phyloP scores from a whole-genome alignment of 306 rosid genomes.

The Medicago arabica region DNA sequence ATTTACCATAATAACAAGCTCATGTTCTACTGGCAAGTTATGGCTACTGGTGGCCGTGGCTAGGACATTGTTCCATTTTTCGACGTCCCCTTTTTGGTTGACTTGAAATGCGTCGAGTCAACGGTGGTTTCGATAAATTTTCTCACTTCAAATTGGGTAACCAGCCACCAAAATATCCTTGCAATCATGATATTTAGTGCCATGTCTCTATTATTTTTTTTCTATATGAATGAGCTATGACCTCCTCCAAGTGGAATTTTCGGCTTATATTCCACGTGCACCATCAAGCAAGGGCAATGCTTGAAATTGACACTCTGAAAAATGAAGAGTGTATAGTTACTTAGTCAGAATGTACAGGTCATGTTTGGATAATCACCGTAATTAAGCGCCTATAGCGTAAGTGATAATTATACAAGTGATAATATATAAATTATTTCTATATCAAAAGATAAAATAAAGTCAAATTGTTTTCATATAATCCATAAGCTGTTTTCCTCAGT shows the following conservation, averaged over 20 bases:
- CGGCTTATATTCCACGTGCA: constrained; percentile 72
- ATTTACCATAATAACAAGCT: not conserved
- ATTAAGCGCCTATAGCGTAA: too few relatives aligned
- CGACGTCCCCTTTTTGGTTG: constrained; percentile 24
- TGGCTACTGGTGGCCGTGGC: constrained; percentile 1
- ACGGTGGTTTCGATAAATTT: constrained; percentile 12
- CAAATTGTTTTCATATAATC: too few relatives aligned
- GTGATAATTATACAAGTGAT: too few relatives aligned
- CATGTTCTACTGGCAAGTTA: not conserved
- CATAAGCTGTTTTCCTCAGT: too few relatives aligned
- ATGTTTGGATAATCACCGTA: too few relatives aligned
- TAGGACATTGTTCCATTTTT: constrained; percentile 27
- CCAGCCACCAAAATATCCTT: constrained; percentile 26
- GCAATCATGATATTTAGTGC: not conserved
- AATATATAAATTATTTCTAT: too few relatives aligned
- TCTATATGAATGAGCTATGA: constrained; percentile 66
- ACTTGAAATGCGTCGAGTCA: constrained; percentile 25
- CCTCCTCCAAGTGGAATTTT: constrained; percentile 91
- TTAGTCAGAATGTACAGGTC: too few relatives aligned
- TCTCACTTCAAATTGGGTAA: constrained; percentile 31
- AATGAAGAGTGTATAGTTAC: constrained; percentile 30
- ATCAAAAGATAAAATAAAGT: too few relatives aligned
- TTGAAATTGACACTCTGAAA: constrained; percentile 74
- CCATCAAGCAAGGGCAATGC: constrained; percentile 68
- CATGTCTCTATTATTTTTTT: not conserved